Percentiles rank a stretch among this genome's conserved stretches.
These are phyloP conservation scores for Russula brevipes DNA, from an alignment of 768 basidiomycete genomes.

Conservation along the genomic window DNA sequence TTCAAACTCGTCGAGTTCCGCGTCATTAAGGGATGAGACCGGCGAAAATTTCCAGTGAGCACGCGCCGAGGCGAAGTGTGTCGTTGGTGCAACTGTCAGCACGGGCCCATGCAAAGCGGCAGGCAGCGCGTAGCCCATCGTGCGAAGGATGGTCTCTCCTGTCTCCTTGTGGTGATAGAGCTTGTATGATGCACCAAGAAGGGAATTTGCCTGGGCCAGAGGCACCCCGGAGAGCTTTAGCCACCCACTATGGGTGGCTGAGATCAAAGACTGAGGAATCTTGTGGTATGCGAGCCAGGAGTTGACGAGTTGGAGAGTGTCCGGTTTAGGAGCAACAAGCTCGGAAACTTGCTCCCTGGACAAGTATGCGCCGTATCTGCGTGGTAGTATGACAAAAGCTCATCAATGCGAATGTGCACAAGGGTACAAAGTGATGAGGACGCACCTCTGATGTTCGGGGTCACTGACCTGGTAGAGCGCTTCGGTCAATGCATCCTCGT, in stretches of 20 bases:
- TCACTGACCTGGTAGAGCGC: slow-evolving; percentile 23
- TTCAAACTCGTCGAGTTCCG: slow-evolving; percentile 24
- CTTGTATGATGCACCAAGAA: slow-evolving; percentile 53
- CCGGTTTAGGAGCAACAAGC: slow-evolving; percentile 49
- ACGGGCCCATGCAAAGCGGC: slow-evolving; percentile 49
- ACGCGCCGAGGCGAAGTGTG: slow-evolving; percentile 54
- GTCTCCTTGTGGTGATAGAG: slow-evolving; percentile 49
- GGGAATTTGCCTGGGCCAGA: slow-evolving; percentile 52
- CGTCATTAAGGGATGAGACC: slow-evolving; percentile 33
- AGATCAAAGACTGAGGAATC: slow-evolving; percentile 35
- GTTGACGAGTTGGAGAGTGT: slow-evolving; percentile 46
- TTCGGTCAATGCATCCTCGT: slow-evolving; percentile 14
- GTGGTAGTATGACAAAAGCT: background rate
- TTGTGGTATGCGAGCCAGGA: slow-evolving; percentile 53
- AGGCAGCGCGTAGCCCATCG: slow-evolving; percentile 56
- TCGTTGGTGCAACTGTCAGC: slow-evolving; percentile 53
- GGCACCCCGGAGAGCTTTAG: slow-evolving; percentile 46
- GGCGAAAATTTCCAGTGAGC: slow-evolving; percentile 48
- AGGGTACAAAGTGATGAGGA: background rate
- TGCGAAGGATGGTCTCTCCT: slow-evolving; percentile 49
- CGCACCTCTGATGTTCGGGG: slow-evolving; percentile 15
- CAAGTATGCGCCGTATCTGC: slow-evolving; percentile 55
- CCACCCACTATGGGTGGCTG: slow-evolving; percentile 50
- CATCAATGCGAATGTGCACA: background rate
- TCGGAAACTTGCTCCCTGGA: slow-evolving; percentile 52